Base-by-base conservation (phyloP, 2,329 filamentous ascomycete species). In the Neonectria ditissima region DNA sequence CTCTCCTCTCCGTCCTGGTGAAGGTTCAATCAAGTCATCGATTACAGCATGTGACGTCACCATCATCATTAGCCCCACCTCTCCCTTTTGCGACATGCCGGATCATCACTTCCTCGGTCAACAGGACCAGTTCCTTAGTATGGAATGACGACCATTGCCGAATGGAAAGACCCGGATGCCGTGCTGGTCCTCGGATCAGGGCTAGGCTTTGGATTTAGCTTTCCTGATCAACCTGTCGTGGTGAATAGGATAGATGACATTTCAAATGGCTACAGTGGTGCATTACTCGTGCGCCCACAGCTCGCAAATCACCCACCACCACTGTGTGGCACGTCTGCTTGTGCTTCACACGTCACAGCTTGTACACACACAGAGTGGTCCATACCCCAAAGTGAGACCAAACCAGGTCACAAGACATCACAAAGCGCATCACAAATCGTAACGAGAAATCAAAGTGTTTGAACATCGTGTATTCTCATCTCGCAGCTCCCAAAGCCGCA, bases 381-480 rank as follows among this genome's bases (percentile, higher is more conserved):
- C 28, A 26, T 13, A 41, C 60, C 14, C 34, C 34, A n/a, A 6
- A n/a, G 34, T 3, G 6, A n/a, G 16, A 37, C 5, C 14, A 37
- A n/a, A 2, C 28, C 47, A 58, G 18, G 16, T 14, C 2, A 47
- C 9, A 50, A 60, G 26, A 55, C 13, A 47, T 18, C 10, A 59
- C 47, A 56, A 30, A 26, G 3, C 11, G 37, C n/a, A 28, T 45
- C 34, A n/a, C 41, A 13, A 47, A 22, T n/a, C n/a, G n/a, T n/a
- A n/a, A n/a, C n/a, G n/a, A n/a, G n/a, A n/a, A n/a, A n/a, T n/a
- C n/a, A 26, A 59, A 30, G 39, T 70, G 57, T 70, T 71, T 69
- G 64, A 76, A 77, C 75, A 66, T 80, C 77, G 74, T 80, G 68
- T 79, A 78, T 80, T 79, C 76, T 77, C 75, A 73, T 78, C 71